Evolutionary conservation across 805 yeast species (phyloP).

Genomic region (Wickerhamiella parazyma): DNA sequence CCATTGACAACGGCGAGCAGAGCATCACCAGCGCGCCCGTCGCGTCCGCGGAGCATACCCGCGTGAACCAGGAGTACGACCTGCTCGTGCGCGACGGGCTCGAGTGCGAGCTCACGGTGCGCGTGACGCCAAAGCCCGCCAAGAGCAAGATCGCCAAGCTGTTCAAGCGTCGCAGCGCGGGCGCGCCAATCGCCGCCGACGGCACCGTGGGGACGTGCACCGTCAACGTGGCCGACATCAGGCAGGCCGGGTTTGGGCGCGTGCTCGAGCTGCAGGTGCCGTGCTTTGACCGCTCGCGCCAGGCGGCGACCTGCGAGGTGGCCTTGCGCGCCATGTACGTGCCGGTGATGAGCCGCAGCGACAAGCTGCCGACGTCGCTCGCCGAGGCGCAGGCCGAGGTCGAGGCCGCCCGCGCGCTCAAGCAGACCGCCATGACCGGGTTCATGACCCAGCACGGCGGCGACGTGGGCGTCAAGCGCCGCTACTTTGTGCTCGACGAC

Average conservation of each 20-base stretch:
- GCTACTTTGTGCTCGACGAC: constrained; percentile 65
- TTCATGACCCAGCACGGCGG: constrained; percentile 83
- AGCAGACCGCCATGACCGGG: constrained; percentile 37
- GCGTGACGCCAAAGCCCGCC: constrained; percentile 31
- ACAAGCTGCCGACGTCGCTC: constrained; percentile 44
- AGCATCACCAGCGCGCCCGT: constrained; percentile 51
- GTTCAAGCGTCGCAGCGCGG: constrained; percentile 3
- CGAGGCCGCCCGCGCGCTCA: constrained; percentile 22
- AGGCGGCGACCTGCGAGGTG: constrained; percentile 31
- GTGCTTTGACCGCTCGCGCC: background rate
- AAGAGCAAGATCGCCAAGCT: constrained; percentile 1
- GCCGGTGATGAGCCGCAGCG: constrained; percentile 40
- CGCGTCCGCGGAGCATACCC: constrained; percentile 22
- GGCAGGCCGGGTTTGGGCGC: constrained; percentile 36
- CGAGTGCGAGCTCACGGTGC: constrained; percentile 52
- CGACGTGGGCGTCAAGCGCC: constrained; percentile 63
- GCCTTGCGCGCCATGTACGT: constrained; percentile 44
- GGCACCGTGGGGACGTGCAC: constrained; percentile 66
- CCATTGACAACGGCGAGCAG: constrained; percentile 70
- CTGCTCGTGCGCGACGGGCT: constrained; percentile 41
- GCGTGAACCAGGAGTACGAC: constrained; percentile 63
- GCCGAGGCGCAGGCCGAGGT: constrained; percentile 28
- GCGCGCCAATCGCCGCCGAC: constrained; percentile 43
- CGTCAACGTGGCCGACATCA: constrained; percentile 38
- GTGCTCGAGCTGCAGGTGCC: constrained; percentile 18